Evolutionary conservation across 2,329 filamentous ascomycete genomes (phyloP).

Genomic region (Bisporella sp.): DNA sequence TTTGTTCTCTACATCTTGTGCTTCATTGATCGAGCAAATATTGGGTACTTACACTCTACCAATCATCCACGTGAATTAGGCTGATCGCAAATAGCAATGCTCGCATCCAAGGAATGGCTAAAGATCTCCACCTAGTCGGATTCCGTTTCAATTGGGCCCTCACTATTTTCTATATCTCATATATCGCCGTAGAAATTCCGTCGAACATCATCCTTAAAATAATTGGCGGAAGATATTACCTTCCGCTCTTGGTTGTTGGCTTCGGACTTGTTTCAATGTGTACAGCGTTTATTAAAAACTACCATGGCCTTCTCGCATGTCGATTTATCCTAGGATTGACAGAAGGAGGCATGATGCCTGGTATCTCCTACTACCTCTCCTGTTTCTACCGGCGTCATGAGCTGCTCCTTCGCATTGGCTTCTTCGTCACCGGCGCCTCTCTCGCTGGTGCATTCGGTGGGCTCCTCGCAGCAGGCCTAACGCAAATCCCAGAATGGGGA

Average conservation of each 20-base stretch:
- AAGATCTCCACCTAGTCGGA: slow-evolving; percentile 43
- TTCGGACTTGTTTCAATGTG: slow-evolving; percentile 40
- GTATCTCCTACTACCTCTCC: slow-evolving; percentile 14
- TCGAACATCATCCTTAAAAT: slow-evolving; percentile 25
- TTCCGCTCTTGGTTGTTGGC: slow-evolving; percentile 34
- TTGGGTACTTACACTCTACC: too few relatives aligned
- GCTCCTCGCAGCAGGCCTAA: slow-evolving; percentile 47
- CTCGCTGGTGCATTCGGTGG: slow-evolving; percentile 77
- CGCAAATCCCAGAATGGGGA: slow-evolving; percentile 8
- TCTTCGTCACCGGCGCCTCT: slow-evolving; percentile 79
- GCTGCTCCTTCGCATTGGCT: slow-evolving; percentile 72
- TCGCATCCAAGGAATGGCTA: slow-evolving; percentile 54
- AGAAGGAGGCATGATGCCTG: slow-evolving; percentile 53
- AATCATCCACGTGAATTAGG: too few relatives aligned
- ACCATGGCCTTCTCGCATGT: slow-evolving; percentile 35
- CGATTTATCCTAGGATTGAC: slow-evolving; percentile 41
- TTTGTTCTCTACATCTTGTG: too few relatives aligned
- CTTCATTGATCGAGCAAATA: too few relatives aligned
- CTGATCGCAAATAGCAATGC: slow-evolving; percentile 35
- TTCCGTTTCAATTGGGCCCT: slow-evolving; percentile 52
- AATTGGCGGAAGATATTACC: slow-evolving; percentile 28
- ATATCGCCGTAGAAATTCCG: slow-evolving; percentile 53
- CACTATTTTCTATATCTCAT: slow-evolving; percentile 54
- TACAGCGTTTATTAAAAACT: slow-evolving; percentile 36
- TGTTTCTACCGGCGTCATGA: slow-evolving; percentile 45